Evolutionary conservation across 2,329 filamentous ascomycete genomes (phyloP).

Genomic region (Cercospora berteroae): DNA sequence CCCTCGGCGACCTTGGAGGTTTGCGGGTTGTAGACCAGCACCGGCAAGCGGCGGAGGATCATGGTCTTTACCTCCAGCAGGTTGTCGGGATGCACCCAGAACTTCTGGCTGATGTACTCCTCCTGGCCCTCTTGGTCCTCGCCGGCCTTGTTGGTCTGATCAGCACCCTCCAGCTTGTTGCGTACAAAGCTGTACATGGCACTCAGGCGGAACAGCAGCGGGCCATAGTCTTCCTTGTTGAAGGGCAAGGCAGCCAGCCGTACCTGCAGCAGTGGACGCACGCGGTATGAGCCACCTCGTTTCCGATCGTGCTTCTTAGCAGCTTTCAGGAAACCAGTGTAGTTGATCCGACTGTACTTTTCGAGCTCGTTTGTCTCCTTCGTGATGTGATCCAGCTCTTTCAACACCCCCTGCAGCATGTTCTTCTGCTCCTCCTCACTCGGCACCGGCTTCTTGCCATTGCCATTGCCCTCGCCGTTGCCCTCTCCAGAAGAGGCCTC

Average conservation of each 20-base stretch:
- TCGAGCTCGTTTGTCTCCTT: slow-evolving; percentile 91
- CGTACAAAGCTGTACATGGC: slow-evolving; percentile 95
- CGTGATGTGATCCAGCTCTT: slow-evolving; percentile 81
- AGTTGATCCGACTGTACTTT: slow-evolving; percentile 94
- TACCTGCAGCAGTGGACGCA: slow-evolving; percentile 88
- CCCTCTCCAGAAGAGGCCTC: slow-evolving; percentile 32
- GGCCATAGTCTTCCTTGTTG: slow-evolving; percentile 92
- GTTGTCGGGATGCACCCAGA: slow-evolving; percentile 96
- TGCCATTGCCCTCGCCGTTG: slow-evolving; percentile 13
- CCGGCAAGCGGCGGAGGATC: slow-evolving; percentile 84
- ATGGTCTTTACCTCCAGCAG: slow-evolving; percentile 95
- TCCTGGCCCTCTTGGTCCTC: slow-evolving; percentile 29
- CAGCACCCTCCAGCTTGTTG: slow-evolving; percentile 69
- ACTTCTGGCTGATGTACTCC: slow-evolving; percentile 37
- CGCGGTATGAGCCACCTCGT: slow-evolving; percentile 79
- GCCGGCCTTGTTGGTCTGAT: slow-evolving; percentile 16
- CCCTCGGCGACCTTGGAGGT: slow-evolving; percentile 78
- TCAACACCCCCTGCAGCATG: slow-evolving; percentile 68
- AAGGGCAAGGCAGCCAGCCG: slow-evolving; percentile 85
- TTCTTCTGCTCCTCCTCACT: slow-evolving; percentile 46
- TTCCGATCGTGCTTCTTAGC: slow-evolving; percentile 99
- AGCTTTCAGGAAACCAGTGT: slow-evolving; percentile 95
- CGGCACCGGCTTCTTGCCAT: slow-evolving; percentile 39
- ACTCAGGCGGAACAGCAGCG: slow-evolving; percentile 81
- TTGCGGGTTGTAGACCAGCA: slow-evolving; percentile 89